phyloP scores from a whole-genome alignment of 2,329 filamentous ascomycete species.

The Gliomastix tumulicola region DNA sequence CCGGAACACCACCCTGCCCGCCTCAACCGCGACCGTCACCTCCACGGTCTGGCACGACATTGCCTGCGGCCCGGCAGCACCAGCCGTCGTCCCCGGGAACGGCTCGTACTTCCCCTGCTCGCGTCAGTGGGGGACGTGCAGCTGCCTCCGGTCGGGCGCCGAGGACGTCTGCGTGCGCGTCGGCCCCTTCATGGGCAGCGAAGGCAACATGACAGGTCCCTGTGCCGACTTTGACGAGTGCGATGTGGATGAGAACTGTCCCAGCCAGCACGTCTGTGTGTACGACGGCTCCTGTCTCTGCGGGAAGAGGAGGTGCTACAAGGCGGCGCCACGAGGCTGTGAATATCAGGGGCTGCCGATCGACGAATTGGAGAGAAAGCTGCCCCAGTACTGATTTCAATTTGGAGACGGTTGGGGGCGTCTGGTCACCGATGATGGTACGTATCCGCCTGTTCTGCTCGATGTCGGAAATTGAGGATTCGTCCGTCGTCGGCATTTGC shows the following conservation, averaged over 20 bases:
- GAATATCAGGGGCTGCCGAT: conserved; percentile 4
- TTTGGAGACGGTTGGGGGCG: background rate
- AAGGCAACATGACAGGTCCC: conserved; percentile 5
- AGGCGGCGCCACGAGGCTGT: conserved; percentile 7
- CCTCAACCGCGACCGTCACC: conserved; percentile 8
- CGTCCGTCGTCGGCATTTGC: too few relatives aligned
- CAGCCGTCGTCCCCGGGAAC: conserved; percentile 4
- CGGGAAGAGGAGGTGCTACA: conserved; percentile 10
- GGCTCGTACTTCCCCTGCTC: conserved; percentile 9
- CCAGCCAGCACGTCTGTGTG: conserved; percentile 7
- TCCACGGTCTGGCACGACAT: conserved; percentile 6
- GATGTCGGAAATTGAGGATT: too few relatives aligned
- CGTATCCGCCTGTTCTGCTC: too few relatives aligned
- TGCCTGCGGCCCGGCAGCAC: conserved; percentile 7
- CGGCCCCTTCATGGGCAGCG: conserved; percentile 2
- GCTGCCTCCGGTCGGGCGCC: conserved; percentile 8
- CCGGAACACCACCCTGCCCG: conserved; percentile 6
- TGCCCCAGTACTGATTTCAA: too few relatives aligned
- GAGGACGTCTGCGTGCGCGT: conserved; percentile 9
- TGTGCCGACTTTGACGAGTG: conserved; percentile 10
- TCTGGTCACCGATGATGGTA: too few relatives aligned
- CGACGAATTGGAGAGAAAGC: too few relatives aligned
- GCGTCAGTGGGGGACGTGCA: conserved; percentile 7
- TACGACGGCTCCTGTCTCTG: conserved; percentile 10
- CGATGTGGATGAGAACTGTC: conserved; percentile 6